Conservation (phyloP, 495 filamentous ascomycete species). For the Neurospora sp. region DNA sequence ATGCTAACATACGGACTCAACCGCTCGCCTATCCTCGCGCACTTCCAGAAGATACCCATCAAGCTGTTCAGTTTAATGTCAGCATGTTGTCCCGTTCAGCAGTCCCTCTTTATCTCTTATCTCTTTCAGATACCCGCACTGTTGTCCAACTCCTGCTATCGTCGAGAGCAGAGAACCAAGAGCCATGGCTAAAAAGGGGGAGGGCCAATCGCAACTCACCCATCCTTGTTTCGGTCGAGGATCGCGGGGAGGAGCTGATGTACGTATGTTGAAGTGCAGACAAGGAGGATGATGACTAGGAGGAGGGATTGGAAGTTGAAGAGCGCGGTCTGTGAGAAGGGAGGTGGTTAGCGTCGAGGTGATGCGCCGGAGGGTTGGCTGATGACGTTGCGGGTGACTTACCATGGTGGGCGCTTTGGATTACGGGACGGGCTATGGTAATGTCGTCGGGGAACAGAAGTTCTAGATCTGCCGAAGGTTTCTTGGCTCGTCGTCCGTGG, state of each 20-base stretch:
- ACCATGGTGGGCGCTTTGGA: not conserved
- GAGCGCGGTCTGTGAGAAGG: slow-evolving; percentile 61
- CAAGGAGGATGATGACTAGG: slow-evolving; percentile 84
- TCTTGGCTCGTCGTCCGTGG: not conserved
- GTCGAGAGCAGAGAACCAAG: not conserved
- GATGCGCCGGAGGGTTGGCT: not conserved
- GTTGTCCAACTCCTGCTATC: not conserved
- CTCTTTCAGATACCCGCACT: too few species aligned
- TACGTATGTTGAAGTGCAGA: slow-evolving; percentile 89
- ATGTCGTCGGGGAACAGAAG: not conserved
- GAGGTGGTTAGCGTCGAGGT: not conserved
- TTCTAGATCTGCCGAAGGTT: not conserved
- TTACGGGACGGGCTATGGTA: not conserved
- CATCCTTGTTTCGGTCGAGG: slow-evolving; percentile 87
- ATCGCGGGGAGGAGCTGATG: slow-evolving; percentile 85
- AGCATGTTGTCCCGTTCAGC: not conserved
- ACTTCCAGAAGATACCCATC: slow-evolving; percentile 94
- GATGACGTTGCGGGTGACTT: not conserved
- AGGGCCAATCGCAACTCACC: slow-evolving; percentile 38
- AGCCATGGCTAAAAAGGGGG: not conserved
- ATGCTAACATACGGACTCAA: slow-evolving; percentile 93
- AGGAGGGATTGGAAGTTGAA: slow-evolving; percentile 97
- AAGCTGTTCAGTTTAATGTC: slow-evolving; percentile 39
- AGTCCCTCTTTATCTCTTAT: not conserved
- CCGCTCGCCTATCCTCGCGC: slow-evolving; percentile 83